These are phyloP conservation scores for Zalerion maritima DNA, from an alignment of 495 filamentous ascomycete species.

Conservation along the genomic window DNA sequence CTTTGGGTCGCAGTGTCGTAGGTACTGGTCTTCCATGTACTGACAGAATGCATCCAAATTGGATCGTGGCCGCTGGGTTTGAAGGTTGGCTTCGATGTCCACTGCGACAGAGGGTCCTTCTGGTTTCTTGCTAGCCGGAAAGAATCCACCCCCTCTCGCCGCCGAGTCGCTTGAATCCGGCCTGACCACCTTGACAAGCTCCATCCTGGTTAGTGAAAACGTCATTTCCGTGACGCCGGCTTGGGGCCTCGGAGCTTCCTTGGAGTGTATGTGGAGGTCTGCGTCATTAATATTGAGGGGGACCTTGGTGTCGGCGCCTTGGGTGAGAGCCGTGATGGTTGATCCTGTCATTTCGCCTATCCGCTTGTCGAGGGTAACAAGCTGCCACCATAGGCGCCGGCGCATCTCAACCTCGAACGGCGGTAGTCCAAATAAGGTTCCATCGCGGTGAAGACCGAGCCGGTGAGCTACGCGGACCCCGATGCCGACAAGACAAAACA, in stretches of 20 bases:
- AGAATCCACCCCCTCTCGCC: conserved; percentile 24
- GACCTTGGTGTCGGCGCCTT: conserved; percentile 28
- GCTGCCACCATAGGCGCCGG: conserved; percentile 58
- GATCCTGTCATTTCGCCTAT: conserved; percentile 51
- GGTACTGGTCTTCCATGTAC: conserved; percentile 43
- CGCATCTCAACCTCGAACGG: conserved; percentile 57
- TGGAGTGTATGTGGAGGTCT: conserved; percentile 34
- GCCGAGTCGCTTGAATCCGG: conserved; percentile 16
- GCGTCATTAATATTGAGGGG: conserved; percentile 43
- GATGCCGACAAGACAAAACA: conserved; percentile 45
- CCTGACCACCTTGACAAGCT: conserved; percentile 32
- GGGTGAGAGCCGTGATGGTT: conserved; percentile 41
- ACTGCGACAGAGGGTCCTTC: conserved; percentile 28
- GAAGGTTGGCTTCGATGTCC: conserved; percentile 13
- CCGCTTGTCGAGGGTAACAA: conserved; percentile 48
- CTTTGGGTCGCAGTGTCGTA: conserved; percentile 43
- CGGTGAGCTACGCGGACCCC: conserved; percentile 54
- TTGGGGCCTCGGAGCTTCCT: conserved; percentile 26
- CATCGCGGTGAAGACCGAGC: conserved; percentile 53
- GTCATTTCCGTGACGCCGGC: conserved; percentile 36
- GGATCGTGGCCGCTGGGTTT: conserved; percentile 7
- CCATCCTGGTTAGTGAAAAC: conserved; percentile 32
- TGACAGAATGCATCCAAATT: conserved; percentile 35
- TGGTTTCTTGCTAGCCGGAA: conserved; percentile 22
- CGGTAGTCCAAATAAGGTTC: conserved; percentile 40